phyloP scores from a whole-genome alignment of 2,329 filamentous ascomycete species.

The Clarireedia paspali region DNA sequence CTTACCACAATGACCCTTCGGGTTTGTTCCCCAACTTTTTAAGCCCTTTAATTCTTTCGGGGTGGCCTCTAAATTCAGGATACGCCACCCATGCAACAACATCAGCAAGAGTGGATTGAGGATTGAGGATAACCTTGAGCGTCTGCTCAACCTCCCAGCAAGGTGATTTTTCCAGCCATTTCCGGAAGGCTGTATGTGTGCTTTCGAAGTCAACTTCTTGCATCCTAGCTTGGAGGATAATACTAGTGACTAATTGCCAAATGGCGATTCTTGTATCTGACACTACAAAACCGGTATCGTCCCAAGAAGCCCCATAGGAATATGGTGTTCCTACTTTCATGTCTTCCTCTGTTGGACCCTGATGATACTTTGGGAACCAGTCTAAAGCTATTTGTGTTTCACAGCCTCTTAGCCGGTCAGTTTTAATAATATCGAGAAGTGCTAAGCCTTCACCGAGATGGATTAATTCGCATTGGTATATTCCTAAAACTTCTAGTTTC shows the following conservation, averaged over 20 bases:
- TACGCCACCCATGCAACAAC: constrained; percentile 17
- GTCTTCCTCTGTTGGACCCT: constrained; percentile 11
- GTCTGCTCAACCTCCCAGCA: constrained; percentile 20
- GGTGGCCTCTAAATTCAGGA: background rate
- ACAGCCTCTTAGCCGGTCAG: constrained; percentile 14
- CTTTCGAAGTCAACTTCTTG: constrained; percentile 19
- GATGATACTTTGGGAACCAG: constrained; percentile 16
- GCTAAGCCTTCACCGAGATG: constrained; percentile 18
- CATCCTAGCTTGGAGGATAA: constrained; percentile 12
- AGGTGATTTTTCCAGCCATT: constrained; percentile 23
- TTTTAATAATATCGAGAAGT: constrained; percentile 21
- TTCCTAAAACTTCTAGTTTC: constrained; percentile 20
- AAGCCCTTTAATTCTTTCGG: background rate
- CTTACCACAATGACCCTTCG: constrained; percentile 16
- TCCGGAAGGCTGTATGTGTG: constrained; percentile 15
- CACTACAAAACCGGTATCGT: constrained; percentile 16
- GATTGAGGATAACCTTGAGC: constrained; percentile 11
- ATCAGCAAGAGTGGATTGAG: background rate
- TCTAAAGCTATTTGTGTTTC: constrained; percentile 21
- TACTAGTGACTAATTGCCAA: constrained; percentile 18
- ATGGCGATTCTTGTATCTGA: constrained; percentile 15
- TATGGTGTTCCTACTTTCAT: constrained; percentile 5
- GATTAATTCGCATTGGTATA: constrained; percentile 26
- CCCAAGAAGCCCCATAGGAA: constrained; percentile 24
- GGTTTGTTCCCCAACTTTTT: background rate